These are phyloP conservation scores for Mortierella antarctica DNA, from an alignment of 192 early-diverging fungal species.

Conservation along the genomic window DNA sequence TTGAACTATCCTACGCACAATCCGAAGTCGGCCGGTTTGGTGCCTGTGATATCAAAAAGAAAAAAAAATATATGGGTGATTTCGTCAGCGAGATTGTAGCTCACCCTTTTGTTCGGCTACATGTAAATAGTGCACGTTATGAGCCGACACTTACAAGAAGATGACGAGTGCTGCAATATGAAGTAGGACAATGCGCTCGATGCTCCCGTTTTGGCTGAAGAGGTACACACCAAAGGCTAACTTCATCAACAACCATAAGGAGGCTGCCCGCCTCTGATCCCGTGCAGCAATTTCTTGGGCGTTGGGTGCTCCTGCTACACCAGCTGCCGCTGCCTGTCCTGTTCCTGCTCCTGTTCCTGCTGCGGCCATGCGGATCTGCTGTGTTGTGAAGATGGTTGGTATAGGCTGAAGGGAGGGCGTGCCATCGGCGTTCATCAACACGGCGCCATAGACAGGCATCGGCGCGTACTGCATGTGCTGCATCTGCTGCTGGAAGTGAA, in stretches of 20 bases:
- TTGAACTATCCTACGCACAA: slow-evolving; percentile 51
- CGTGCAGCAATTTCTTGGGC: slow-evolving; percentile 42
- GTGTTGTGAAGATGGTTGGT: slow-evolving; percentile 14
- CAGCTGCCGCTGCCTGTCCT: slow-evolving; percentile 15
- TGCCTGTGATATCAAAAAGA: slow-evolving; percentile 37
- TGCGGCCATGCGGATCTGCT: neutral
- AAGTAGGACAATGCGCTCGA: slow-evolving; percentile 65
- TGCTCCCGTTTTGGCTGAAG: slow-evolving; percentile 69
- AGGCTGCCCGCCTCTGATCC: slow-evolving; percentile 54
- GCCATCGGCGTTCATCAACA: neutral
- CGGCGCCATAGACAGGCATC: neutral
- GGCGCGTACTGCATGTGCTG: slow-evolving; percentile 4
- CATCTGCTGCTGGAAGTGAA: slow-evolving; percentile 31
- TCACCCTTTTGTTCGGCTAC: neutral
- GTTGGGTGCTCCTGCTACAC: slow-evolving; percentile 11
- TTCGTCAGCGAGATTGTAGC: neutral
- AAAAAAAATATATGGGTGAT: neutral
- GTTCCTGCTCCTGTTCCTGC: slow-evolving; percentile 7
- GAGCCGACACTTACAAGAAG: slow-evolving; percentile 56
- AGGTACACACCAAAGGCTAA: slow-evolving; percentile 68
- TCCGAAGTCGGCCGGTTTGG: slow-evolving; percentile 65
- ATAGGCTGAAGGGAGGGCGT: slow-evolving; percentile 4
- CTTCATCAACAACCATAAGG: slow-evolving; percentile 71
- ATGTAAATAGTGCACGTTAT: neutral
- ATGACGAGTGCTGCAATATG: slow-evolving; percentile 66